These are phyloP conservation scores for Leccinum subgranulosum DNA, from an alignment of 768 basidiomycete genomes.

Conservation along the genomic window DNA sequence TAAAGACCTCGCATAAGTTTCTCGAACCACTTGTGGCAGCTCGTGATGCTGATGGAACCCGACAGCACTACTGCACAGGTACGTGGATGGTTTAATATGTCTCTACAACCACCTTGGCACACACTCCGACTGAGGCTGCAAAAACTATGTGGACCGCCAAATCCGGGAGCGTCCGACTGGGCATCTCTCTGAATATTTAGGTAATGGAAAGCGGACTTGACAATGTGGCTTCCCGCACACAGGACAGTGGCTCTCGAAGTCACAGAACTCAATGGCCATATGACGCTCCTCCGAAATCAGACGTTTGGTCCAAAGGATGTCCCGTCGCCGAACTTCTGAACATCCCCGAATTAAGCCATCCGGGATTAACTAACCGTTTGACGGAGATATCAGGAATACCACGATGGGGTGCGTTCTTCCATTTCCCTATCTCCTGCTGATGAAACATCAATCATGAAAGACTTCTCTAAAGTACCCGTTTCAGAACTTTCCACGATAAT, in stretches of 20 bases:
- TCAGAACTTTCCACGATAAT: conserved; percentile 75
- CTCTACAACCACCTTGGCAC: conserved; percentile 87
- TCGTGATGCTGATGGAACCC: conserved; percentile 69
- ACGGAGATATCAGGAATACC: conserved; percentile 81
- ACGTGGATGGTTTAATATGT: conserved; percentile 91
- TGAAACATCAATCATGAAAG: conserved; percentile 85
- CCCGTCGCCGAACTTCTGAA: conserved; percentile 93
- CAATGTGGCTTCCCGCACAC: conserved; percentile 77
- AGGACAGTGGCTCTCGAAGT: conserved; percentile 98
- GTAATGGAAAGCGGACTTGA: conserved; percentile 84
- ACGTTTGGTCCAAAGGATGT: conserved; percentile 94
- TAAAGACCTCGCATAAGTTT: conserved; percentile 92
- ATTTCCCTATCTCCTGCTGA: not conserved
- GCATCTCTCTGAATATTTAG: conserved; percentile 91
- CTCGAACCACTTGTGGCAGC: conserved; percentile 84
- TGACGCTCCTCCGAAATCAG: conserved; percentile 77
- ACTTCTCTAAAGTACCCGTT: conserved; percentile 72
- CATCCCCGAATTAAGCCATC: conserved; percentile 64
- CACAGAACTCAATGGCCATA: conserved; percentile 66
- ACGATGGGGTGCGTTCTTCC: conserved; percentile 62
- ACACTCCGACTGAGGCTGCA: conserved; percentile 95
- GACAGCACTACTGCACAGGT: conserved; percentile 48
- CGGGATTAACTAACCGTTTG: not conserved
- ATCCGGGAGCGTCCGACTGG: conserved; percentile 90
- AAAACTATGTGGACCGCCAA: conserved; percentile 78